Evolutionary conservation across 139 green algal species (phyloP).

Genomic region (Chlamydomonas eustigma): DNA sequence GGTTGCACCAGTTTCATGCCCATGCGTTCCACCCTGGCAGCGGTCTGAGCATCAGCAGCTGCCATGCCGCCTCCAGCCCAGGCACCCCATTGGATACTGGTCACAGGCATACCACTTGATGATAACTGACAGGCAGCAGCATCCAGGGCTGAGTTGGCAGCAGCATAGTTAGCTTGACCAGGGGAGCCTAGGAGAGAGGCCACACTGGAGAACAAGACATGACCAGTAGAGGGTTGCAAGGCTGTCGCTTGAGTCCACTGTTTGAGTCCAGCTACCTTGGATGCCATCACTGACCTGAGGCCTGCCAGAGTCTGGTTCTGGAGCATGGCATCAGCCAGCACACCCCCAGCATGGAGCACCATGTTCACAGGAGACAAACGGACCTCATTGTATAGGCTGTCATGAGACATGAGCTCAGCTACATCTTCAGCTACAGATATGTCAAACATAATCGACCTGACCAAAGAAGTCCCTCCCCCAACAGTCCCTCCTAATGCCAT

Average conservation of each 20-base stretch:
- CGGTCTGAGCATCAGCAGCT: conserved; percentile 32
- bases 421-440: conserved; percentile 48
- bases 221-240: conserved; percentile 20
- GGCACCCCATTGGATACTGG: conserved; percentile 75
- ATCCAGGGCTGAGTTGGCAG: conserved; percentile 72
- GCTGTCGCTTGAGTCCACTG: not conserved
- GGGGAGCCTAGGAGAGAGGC: conserved; percentile 63
- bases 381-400: not conserved
- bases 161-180: conserved; percentile 76
- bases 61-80: conserved; percentile 75
- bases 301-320: conserved; percentile 27
- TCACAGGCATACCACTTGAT: conserved; percentile 14
- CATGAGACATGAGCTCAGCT: not conserved
- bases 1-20: conserved; percentile 62
- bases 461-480: not conserved
- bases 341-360: conserved; percentile 52
- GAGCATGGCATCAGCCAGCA: conserved; percentile 50
- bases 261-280: conserved; percentile 45
- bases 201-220: conserved; percentile 69
- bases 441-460: not conserved
- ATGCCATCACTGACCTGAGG: conserved; percentile 36
- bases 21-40: conserved; percentile 52
- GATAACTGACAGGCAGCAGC: not conserved
- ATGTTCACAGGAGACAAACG: not conserved
- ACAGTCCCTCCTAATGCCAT: not conserved